Base-by-base conservation (phyloP, 768 basidiomycete genomes). In the Daedalea quercina region DNA sequence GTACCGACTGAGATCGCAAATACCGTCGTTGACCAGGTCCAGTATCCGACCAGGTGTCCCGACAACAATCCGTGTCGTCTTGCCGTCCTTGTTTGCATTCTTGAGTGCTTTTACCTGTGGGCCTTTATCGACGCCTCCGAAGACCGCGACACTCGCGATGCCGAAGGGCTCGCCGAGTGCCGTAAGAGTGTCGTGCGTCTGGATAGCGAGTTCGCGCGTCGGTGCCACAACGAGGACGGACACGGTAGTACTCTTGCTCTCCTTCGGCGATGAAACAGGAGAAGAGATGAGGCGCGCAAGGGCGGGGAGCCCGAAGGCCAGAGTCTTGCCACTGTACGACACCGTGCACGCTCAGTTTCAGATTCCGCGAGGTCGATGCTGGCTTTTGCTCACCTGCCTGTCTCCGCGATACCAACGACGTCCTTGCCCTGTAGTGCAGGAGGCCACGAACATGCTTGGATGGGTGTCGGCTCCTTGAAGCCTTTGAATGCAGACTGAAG, bases 381-480 rank as follows among this genome's bases (percentile, higher is more conserved):
- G 25, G 11, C n/a, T n/a, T 9, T 25, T 17, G 45, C 71, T 33
- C 56, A 82, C 85, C 84, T 90, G 60, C 95, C 95, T 1, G 95
- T 98, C 74, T 98, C 94, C 7, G 95, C 94, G 55, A 98, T 91
- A 46, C 95, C 95, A 26, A 98, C 85, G 0, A 95, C 90, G 66
- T 98, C 90, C n/a, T 74, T 74, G 0, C 88, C 88, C 22, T 78
- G 73, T 23, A 98, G 72, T 6, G 90, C 83, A 31, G 89, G 83
- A 1, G 94, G 92, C 94, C 94, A 98, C 12, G 94, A 82, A 60
- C 91, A 95, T 6, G 92, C 86, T 65, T 99, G 96, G 50, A 99
- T 93, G 0, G 96, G 94, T 0, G 94, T 95, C 3, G 96, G 95
- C 57, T 87, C 82, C 57, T 83, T 80, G 73, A 94, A 99, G 8